phyloP scores from a whole-genome alignment of 345 rosid species.

The Capsella bursapastoris region DNA sequence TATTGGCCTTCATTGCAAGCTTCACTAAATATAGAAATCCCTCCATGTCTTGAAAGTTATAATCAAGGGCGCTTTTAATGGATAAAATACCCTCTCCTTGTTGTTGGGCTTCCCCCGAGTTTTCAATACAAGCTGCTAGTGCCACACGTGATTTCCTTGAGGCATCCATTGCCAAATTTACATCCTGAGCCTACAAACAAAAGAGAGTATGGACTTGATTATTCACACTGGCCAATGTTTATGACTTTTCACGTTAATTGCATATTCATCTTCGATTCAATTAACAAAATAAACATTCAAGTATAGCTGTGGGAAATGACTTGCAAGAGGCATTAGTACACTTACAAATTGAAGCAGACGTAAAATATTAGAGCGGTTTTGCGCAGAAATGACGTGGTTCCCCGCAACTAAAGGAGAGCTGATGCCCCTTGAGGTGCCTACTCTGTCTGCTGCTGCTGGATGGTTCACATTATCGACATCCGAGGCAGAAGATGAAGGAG shows the following conservation, averaged over 20 bases:
- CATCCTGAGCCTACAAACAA: slow-evolving; percentile 73
- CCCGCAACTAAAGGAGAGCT: slow-evolving; percentile 82
- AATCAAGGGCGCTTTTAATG: slow-evolving; percentile 88
- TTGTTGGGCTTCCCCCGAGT: slow-evolving; percentile 56
- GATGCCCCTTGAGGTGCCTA: slow-evolving; percentile 63
- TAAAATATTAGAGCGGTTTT: slow-evolving; percentile 57
- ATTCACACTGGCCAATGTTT: slow-evolving; percentile 22
- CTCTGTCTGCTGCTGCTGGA: slow-evolving; percentile 67
- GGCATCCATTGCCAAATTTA: slow-evolving; percentile 91
- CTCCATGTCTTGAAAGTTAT: slow-evolving; percentile 89
- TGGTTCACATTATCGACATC: slow-evolving; percentile 91
- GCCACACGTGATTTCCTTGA: slow-evolving; percentile 83
- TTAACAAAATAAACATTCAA: slow-evolving; percentile 21
- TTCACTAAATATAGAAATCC: slow-evolving; percentile 77
- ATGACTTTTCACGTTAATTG: slow-evolving; percentile 10
- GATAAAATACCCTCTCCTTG: slow-evolving; percentile 64
- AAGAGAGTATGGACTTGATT: slow-evolving; percentile 29
- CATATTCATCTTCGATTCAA: slow-evolving; percentile 13
- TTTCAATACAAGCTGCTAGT: slow-evolving; percentile 61
- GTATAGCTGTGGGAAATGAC: slow-evolving; percentile 21
- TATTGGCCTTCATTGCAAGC: slow-evolving; percentile 81
- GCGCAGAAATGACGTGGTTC: slow-evolving; percentile 68
- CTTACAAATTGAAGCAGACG: slow-evolving; percentile 89
- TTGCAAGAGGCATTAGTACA: slow-evolving; percentile 38
- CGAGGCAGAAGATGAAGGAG: slow-evolving; percentile 98